Evolutionary conservation across 495 filamentous ascomycete species (phyloP), one percentile per base, ranked within the genome.

Genomic region (Durotheca rogersii): DNA sequence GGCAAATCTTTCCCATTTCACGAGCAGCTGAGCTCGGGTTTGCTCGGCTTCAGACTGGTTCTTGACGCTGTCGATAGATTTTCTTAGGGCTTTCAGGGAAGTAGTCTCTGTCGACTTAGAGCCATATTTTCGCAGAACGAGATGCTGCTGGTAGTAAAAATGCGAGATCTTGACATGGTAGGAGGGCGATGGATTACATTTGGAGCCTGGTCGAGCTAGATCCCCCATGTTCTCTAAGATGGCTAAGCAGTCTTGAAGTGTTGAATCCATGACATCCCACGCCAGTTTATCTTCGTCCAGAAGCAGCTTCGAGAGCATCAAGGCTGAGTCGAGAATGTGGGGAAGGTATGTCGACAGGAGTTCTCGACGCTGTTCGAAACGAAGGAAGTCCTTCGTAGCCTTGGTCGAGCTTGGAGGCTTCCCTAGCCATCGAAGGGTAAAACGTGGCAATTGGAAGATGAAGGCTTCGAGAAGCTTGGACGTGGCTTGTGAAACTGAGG

Each of bases 151-250:
- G 74, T 87, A 93, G 62, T 89, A 91, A 11, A 89, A 71, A 62
- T 91, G 89, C 0, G 89, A 93, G 20, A 95, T 73, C 61, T 84
- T 78, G 18, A 82, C 73, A 39, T 80, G 64, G 66, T 77, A 76
- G 12, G 68, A 72, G 12, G 58, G 43, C 7, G 65, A 59, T 3
- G 67, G 49, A n/a, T 66, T 66, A 5, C 47, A 46, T 9, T 60
- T 63, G 19, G 51, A 51, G 12, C 73, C 63, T 9, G 50, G 27
- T 53, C 21, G 42, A 15, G 16, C 58, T 39, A 38, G 47, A 39
- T 71, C 62, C 5, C 72, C 70, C 23, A 82, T 69, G 46, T 73
- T 63, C 29, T 79, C 75, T 15, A 79, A 56, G 15, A 86, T 65
- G 1, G 69, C 58, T 19, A 70, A 53, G 53, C 74, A 81, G 55